Base-by-base conservation (phyloP, 768 basidiomycete species). In the Cystobasidium ongulense region DNA sequence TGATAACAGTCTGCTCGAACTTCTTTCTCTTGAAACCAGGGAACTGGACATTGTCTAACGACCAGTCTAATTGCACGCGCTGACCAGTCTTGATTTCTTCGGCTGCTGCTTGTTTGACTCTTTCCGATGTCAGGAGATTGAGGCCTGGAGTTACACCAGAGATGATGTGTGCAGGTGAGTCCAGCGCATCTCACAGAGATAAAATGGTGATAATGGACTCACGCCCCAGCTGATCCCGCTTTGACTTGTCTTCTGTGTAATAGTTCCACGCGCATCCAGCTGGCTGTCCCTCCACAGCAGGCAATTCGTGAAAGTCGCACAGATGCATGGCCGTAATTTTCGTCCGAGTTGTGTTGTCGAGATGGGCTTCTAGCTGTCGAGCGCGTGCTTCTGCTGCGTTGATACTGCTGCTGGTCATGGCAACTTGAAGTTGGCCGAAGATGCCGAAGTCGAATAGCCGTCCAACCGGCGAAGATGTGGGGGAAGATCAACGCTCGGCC, bases 41-140 rank as follows among this genome's bases (percentile, higher is more conserved):
- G 43, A 64, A 63, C 17, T 36, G 31, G 23, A 73, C 43, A 33
- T 63, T 73, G 43, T 73, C 50, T 15, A 73, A 18, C 17, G 63
- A 46, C 62, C 72, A 73, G 61, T 74, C 76, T 17, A 76, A 52
- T 18, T 59, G 59, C 38, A 73, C 57, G 21, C 76, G 46, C 31
- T 43, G 29, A 21, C 76, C 76, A 21, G 74, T 73, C 38, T 35
- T 31, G 4, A 76, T 67, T 65, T 76, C 74, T 31, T 75, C 65
- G 1, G 23, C 7, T 29, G 74, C 76, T 18, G 71, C 74, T 8
- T 43, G 27, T 33, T 50, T 38, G 25, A 76, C 76, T 10, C 65
- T 35, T 7, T 75, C 74, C n/a, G 76, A 64, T 11, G 76, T 76
- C n/a, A 74, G 68, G 38, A 72, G 33, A 61, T 75, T 75, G 1